Evolutionary conservation across 1,139 yeast genomes (phyloP).

Genomic region (Scheffersomyces quercinus): DNA sequence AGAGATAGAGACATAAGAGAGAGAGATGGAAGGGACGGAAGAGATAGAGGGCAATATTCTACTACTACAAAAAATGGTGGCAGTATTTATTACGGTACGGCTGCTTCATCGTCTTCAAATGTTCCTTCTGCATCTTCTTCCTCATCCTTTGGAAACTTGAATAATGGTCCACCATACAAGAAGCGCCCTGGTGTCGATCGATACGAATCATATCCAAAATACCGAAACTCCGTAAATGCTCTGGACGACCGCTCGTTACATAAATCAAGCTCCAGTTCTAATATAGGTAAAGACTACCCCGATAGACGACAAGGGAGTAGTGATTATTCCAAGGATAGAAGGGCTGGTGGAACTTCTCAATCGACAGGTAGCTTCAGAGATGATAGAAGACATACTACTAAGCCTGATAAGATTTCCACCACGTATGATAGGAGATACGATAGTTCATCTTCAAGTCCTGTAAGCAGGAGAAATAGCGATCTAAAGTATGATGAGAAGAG

Average conservation of each 20-base stretch:
- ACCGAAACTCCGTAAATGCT: background rate
- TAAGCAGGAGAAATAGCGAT: no score
- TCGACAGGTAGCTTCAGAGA: background rate
- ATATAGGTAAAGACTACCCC: background rate
- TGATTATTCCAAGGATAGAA: background rate
- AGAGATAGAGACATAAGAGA: no score
- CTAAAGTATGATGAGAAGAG: background rate
- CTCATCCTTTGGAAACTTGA: background rate
- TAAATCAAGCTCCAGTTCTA: background rate
- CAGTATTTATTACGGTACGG: constrained; percentile 10
- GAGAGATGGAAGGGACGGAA: no score
- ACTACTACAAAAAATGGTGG: constrained; percentile 1
- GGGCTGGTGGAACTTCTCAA: background rate
- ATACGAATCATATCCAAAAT: constrained; percentile 12
- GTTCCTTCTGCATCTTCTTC: constrained; percentile 1
- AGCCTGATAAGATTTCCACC: no score
- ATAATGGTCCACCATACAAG: constrained; percentile 3
- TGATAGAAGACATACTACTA: background rate
- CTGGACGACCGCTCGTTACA: background rate
- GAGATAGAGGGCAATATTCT: background rate
- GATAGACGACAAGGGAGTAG: background rate
- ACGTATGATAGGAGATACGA: no score
- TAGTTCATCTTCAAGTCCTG: no score
- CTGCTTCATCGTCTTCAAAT: constrained; percentile 1
- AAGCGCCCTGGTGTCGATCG: constrained; percentile 10